These are phyloP conservation scores for Lyophyllum decastes DNA, from an alignment of 768 basidiomycete species.

Conservation along the genomic window DNA sequence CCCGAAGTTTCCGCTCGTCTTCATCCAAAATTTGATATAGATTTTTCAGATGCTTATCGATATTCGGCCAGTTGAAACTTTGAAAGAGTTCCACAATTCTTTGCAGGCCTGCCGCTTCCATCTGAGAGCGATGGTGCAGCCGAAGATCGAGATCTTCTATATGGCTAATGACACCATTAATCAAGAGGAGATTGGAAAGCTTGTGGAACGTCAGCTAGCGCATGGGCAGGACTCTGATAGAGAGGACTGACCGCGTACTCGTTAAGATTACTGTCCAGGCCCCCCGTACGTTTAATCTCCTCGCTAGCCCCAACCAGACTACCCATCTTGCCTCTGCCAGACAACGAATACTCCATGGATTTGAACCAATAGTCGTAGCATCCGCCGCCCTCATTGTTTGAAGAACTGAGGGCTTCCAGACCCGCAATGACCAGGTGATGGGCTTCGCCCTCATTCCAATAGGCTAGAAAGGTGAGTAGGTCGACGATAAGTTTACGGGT, in stretches of 20 bases:
- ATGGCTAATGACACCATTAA: slow-evolving; percentile 64
- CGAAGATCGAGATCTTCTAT: slow-evolving; percentile 83
- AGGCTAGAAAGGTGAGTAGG: slow-evolving; percentile 71
- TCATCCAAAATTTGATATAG: slow-evolving; percentile 67
- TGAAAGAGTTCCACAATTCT: slow-evolving; percentile 72
- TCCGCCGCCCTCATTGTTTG: slow-evolving; percentile 61
- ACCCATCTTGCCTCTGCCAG: slow-evolving; percentile 92
- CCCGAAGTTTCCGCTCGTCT: slow-evolving; percentile 72
- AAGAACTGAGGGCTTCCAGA: slow-evolving; percentile 69
- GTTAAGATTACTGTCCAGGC: slow-evolving; percentile 67
- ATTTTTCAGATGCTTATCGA: slow-evolving; percentile 66
- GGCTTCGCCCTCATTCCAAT: slow-evolving; percentile 61
- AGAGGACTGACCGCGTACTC: slow-evolving; percentile 77
- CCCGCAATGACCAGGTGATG: slow-evolving; percentile 72
- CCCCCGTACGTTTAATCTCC: slow-evolving; percentile 71
- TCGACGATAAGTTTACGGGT: slow-evolving; percentile 82
- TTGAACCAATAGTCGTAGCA: slow-evolving; percentile 91
- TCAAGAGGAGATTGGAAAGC: slow-evolving; percentile 72
- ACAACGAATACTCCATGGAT: slow-evolving; percentile 70
- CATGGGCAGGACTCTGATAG: slow-evolving; percentile 3
- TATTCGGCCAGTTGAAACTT: slow-evolving; percentile 59
- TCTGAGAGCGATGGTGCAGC: slow-evolving; percentile 82
- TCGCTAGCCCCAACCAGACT: slow-evolving; percentile 94
- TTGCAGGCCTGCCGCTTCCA: slow-evolving; percentile 85
- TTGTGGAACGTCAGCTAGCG: slow-evolving; percentile 25